These are phyloP conservation scores for Penicillium herquei DNA, from an alignment of 495 filamentous ascomycete species.

Conservation along the genomic window DNA sequence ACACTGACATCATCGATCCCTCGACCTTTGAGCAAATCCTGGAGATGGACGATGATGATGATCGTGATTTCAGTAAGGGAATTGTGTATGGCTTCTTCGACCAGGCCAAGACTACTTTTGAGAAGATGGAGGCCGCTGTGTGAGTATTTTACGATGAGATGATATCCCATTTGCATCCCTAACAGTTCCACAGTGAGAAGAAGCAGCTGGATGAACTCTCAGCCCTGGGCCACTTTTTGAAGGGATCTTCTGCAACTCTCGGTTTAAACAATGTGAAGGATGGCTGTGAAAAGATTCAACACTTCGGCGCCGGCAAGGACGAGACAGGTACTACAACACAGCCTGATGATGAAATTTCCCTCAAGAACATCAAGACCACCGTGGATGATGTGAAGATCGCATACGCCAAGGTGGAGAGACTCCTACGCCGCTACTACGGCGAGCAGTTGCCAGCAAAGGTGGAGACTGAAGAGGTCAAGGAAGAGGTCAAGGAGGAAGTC, in stretches of 20 bases:
- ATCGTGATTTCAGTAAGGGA: conserved; percentile 73
- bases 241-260: conserved; percentile 96
- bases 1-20: conserved; percentile 71
- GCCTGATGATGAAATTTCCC: conserved; percentile 59
- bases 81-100: conserved; percentile 93
- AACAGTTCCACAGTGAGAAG: conserved; percentile 48
- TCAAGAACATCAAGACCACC: conserved; percentile 67
- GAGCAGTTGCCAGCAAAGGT: conserved; percentile 29
- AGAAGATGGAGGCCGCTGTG: conserved; percentile 79
- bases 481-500: conserved; percentile 12
- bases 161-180: background rate
- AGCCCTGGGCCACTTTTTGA: conserved; percentile 88
- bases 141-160: conserved; percentile 50
- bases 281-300: conserved; percentile 92
- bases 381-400: conserved; percentile 71
- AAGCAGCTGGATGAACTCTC: conserved; percentile 72
- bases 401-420: conserved; percentile 69
- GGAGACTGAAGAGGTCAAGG: conserved; percentile 16
- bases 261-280: conserved; percentile 91
- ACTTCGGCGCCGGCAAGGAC: conserved; percentile 78
- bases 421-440: conserved; percentile 71
- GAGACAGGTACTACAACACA: conserved; percentile 66
- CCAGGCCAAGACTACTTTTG: conserved; percentile 83
- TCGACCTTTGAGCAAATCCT: conserved; percentile 90
- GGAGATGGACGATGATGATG: conserved; percentile 90